Base-by-base conservation (phyloP, 352 stramenopile species). In the Phytophthora pisi region DNA sequence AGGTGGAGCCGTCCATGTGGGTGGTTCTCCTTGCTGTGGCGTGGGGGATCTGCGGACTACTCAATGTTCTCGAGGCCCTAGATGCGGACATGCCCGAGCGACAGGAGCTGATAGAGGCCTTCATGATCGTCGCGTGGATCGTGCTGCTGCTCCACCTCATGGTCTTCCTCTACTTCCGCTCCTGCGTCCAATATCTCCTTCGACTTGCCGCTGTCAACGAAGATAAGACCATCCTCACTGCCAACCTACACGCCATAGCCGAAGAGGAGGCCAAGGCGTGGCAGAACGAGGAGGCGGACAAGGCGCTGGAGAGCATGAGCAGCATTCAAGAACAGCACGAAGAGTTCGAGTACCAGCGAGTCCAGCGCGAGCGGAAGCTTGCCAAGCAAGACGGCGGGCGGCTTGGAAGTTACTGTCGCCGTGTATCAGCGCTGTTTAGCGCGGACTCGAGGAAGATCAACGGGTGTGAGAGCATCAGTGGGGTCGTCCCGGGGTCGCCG, bases 1-100 rank as follows among this genome's bases (percentile, higher is more conserved):
- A 92, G n/a, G 82, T 92, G 0, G 61, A 90, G 52, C 74, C 88
- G 18, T 75, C 60, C 5, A 88, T 81, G 64, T 92, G 78, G 81
- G 45, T 88, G n/a, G 36, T 89, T 5, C 67, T 89, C 7, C 58
- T 89, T 2, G 36, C 56, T 16, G 64, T 84, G 20, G 77, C 74
- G 0, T 89, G 79, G 77, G 67, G 50, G 0, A 66, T 89, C 42
- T 72, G 79, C 16, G 64, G 64, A 0, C 16, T 67, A 0, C 51
- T 73, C 0, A 26, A 47, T n/a, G 9, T 80, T 8, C 46, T 80
- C 26, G 30, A 67, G 23, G 26, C 51, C 2, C 20, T 74, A 0
- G 51, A 69, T 26, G 16, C 58, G 4, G 43, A 78, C 1, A 56
- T 64, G 47, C 51, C 62, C 2, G 70, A 81, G 36, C 61, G 53